These are phyloP conservation scores for Hypoxylon sp. DNA, from an alignment of 2,329 filamentous ascomycete species.

Conservation along the genomic window DNA sequence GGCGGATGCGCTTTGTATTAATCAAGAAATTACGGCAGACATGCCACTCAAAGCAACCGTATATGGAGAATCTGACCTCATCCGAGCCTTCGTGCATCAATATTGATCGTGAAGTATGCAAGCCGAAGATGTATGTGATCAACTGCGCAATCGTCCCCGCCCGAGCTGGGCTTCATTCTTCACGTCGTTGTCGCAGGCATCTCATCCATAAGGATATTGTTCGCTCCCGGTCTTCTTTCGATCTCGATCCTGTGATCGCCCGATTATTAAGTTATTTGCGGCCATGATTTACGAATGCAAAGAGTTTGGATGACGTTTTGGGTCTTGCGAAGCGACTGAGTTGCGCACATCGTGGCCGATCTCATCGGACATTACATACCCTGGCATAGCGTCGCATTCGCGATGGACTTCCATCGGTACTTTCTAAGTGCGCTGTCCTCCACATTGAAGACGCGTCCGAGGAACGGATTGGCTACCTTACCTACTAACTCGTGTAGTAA, in stretches of 20 bases:
- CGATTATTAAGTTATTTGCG: slow-evolving; percentile 7
- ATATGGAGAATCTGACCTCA: slow-evolving; percentile 6
- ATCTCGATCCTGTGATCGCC: slow-evolving; percentile 33
- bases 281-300: slow-evolving; percentile 9
- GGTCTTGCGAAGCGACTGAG: slow-evolving; percentile 4
- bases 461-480: background rate
- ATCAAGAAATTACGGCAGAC: slow-evolving; percentile 25
- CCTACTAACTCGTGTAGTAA: background rate
- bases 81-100: slow-evolving; percentile 2
- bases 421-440: slow-evolving; percentile 1
- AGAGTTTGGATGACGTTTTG: slow-evolving; percentile 20
- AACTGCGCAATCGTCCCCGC: background rate
- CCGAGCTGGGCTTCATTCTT: background rate
- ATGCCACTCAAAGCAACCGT: slow-evolving; percentile 14
- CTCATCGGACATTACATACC: slow-evolving; percentile 4
- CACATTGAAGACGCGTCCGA: slow-evolving; percentile 18
- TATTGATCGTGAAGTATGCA: background rate
- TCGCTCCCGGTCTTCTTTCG: background rate
- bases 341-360: slow-evolving; percentile 28
- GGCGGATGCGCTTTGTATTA: slow-evolving; percentile 10
- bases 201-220: background rate
- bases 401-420: slow-evolving; percentile 7
- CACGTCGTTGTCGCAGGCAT: background rate
- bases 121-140: background rate
- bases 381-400: slow-evolving; percentile 15